Evolutionary conservation across 495 filamentous ascomycete genomes (phyloP).

Genomic region (Tetracladium marchalianum): DNA sequence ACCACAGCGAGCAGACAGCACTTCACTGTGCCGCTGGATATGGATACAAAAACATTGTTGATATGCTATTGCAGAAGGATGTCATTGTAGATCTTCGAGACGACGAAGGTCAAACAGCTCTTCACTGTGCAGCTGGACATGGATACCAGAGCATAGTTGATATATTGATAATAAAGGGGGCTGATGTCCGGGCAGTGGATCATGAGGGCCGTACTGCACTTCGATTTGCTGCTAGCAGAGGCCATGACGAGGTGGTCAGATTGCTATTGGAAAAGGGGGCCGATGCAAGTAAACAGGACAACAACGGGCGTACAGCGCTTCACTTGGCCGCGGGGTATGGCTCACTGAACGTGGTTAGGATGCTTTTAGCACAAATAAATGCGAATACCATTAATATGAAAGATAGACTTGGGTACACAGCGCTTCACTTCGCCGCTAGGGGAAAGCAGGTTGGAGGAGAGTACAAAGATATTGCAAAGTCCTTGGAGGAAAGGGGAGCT

Average conservation of each 20-base stretch:
- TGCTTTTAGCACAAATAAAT: not conserved
- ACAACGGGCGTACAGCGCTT: not conserved
- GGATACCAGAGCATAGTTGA: not conserved
- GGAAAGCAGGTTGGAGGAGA: too few species aligned
- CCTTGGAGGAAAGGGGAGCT: not conserved
- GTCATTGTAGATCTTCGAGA: not conserved
- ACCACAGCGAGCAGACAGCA: not conserved
- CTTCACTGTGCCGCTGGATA: not conserved
- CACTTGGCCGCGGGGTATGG: not conserved
- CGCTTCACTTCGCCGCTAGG: not conserved
- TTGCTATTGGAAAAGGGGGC: not conserved
- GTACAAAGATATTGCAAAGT: too few species aligned
- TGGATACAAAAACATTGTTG: not conserved
- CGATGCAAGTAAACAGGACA: not conserved
- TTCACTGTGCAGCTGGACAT: not conserved
- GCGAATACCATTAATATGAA: not conserved
- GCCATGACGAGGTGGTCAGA: not conserved
- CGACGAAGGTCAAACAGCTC: not conserved
- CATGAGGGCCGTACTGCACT: not conserved
- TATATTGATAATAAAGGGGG: not conserved
- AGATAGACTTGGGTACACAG: not conserved
- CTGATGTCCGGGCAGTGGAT: not conserved
- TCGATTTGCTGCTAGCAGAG: not conserved
- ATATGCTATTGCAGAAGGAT: not conserved
- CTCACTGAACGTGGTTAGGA: not conserved